These are phyloP conservation scores for Nepenthes gracilis DNA, from an alignment of 148 eudicot genomes.

Conservation along the genomic window DNA sequence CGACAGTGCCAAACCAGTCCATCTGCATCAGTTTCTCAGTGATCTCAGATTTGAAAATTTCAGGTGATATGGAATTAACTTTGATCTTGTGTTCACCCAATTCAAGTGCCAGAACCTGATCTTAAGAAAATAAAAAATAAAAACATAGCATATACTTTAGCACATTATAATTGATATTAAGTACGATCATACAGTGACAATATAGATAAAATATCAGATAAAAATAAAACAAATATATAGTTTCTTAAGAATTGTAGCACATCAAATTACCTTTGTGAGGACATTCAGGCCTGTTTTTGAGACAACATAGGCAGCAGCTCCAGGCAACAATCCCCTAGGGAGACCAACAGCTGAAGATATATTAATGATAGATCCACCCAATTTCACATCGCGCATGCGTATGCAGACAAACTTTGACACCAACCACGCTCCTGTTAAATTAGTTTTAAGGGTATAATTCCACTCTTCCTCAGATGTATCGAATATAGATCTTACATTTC, in stretches of 20 bases:
- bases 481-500: constrained; percentile 26
- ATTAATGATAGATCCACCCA: constrained; percentile 55
- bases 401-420: constrained; percentile 45
- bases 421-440: constrained; percentile 58
- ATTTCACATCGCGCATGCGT: constrained; percentile 42
- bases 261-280: constrained; percentile 36
- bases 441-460: constrained; percentile 35
- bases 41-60: constrained; percentile 61
- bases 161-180: no score
- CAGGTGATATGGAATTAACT: constrained; percentile 56
- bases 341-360: constrained; percentile 53
- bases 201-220: no score
- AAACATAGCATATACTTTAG: no score
- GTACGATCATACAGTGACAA: no score
- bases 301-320: constrained; percentile 38
- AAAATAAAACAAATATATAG: background rate
- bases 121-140: no score
- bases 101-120: constrained; percentile 50
- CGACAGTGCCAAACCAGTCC: constrained; percentile 45
- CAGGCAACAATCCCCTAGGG: constrained; percentile 32
- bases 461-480: constrained; percentile 61
- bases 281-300: constrained; percentile 44
- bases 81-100: constrained; percentile 42
- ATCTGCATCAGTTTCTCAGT: constrained; percentile 43
- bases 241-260: background rate